Evolutionary conservation across 192 early-diverging fungal species (phyloP), one percentile per base, ranked within the genome.

Genomic region (Mortierella claussenii): DNA sequence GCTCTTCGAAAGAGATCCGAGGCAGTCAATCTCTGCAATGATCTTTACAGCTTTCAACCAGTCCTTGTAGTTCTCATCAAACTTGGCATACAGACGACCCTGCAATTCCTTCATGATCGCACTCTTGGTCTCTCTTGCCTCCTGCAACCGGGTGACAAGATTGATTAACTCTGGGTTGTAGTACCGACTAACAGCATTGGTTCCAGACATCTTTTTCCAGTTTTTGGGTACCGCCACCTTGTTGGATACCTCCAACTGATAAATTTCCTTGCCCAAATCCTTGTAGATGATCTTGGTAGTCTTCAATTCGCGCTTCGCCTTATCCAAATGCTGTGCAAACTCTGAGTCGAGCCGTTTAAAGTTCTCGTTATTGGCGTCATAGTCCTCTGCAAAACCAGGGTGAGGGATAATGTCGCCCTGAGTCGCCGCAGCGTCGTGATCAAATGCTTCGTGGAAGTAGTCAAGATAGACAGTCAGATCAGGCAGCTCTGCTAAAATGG

Each of bases 231-330:
- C 92, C 28, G 90, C 86, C 44, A 90, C 79, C 37, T 79, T 84
- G 30, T 86, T 86, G 0, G 96, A 91, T 9, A 96, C 82, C 66
- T 99, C 96, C n/a, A 99, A 63, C 79, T 96, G 95, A 75, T 95
- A 96, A 18, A 92, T 88, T 68, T 99, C 98, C 79, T 99, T 99
- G 43, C 97, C 96, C 52, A 97, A 82, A 81, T 97, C 89, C 62
- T 91, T 93, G 86, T 92, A 99, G 4, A 81, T 79, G 32, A 96
- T 79, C 57, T 88, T 89, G 7, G 83, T 69, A 2, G 88, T 69
- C 21, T 84, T 86, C 24, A 96, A 65, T 40, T 81, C 65, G 44
- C 79, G 81, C 57, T 92, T 86, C 23, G 81, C 84, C 52, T 95
- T 90, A 33, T 80, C 64, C 33, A 94, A 68, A 65, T 95, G 86